Conservation (phyloP, 208 protist genomes). For the Leishmania braziliensis region DNA sequence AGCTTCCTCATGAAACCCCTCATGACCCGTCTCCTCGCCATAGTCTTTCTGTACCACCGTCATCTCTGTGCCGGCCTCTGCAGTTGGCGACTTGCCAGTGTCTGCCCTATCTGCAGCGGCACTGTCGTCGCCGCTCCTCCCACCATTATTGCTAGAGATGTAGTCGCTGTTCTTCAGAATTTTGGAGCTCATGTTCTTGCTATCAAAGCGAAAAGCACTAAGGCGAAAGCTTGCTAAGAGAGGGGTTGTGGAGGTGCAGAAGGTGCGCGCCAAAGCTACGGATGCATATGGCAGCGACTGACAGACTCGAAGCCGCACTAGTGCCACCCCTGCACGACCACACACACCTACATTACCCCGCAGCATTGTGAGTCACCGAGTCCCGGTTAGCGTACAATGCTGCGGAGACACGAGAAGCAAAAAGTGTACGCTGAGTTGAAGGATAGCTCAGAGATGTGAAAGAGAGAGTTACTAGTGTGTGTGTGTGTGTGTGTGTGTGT, state of each 20-base stretch:
- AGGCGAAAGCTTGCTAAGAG: conserved; percentile 1
- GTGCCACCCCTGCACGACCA: conserved; percentile 1
- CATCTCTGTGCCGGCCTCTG: conserved; percentile 7
- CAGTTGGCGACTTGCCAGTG: not conserved
- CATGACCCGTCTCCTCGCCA: conserved; percentile 24
- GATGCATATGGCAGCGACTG: not conserved
- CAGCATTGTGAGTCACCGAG: conserved; percentile 1
- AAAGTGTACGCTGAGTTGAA: not conserved
- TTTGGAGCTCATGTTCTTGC: not conserved
- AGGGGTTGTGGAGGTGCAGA: conserved; percentile 4
- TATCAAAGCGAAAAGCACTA: conserved; percentile 4
- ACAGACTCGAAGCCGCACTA: conserved; percentile 4
- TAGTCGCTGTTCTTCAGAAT: not conserved
- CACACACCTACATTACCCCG: not conserved
- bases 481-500: too few species aligned
- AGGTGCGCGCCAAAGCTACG: conserved; percentile 4
- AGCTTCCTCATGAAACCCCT: conserved; percentile 58
- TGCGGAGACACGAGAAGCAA: not conserved
- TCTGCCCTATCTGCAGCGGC: not conserved
- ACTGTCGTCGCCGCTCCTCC: not conserved
- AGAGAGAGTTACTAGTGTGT: not conserved
- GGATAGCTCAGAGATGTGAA: not conserved
- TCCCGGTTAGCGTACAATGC: not conserved
- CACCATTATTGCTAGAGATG: not conserved
- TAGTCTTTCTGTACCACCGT: conserved; percentile 28